Percentiles rank a stretch among this genome's conserved stretches.
These are phyloP conservation scores for Heliocybe sulcata DNA, from an alignment of 1,284 basidiomycete species.

Conservation along the genomic window DNA sequence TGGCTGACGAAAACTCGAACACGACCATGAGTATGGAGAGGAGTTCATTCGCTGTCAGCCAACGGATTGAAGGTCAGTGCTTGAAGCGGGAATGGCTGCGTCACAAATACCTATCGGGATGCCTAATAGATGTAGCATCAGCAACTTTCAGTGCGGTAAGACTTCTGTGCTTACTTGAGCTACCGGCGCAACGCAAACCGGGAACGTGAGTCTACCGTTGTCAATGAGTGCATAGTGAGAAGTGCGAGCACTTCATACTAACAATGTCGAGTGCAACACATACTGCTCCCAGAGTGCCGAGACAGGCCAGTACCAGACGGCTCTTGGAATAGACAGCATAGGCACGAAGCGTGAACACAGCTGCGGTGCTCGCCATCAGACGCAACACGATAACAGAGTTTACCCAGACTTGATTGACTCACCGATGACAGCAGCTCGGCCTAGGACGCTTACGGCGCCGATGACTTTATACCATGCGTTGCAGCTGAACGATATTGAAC, in stretches of 20 bases:
- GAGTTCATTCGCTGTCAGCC: not conserved
- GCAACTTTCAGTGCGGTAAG: not conserved
- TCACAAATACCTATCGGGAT: not conserved
- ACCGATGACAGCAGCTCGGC: constrained; percentile 24
- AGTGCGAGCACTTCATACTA: constrained; percentile 7
- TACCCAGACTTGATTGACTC: constrained; percentile 7
- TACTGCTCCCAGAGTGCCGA: constrained; percentile 19
- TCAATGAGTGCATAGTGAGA: constrained; percentile 9
- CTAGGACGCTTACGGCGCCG: constrained; percentile 23
- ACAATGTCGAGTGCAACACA: constrained; percentile 24
- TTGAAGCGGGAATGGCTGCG: not conserved
- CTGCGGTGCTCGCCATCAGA: constrained; percentile 9
- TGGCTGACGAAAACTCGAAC: not conserved
- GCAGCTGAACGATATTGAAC: too few species aligned
- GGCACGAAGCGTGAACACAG: constrained; percentile 22
- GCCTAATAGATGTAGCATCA: not conserved
- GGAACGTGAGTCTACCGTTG: constrained; percentile 14
- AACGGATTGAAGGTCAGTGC: not conserved
- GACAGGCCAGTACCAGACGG: constrained; percentile 16
- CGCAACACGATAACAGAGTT: too few species aligned
- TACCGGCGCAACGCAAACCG: not conserved
- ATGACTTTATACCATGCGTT: constrained; percentile 23
- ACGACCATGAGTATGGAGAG: not conserved
- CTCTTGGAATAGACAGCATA: constrained; percentile 24
- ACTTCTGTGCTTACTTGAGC: not conserved